Conservation (phyloP, 192 early-diverging fungal species). For the Dispira parvispora region DNA sequence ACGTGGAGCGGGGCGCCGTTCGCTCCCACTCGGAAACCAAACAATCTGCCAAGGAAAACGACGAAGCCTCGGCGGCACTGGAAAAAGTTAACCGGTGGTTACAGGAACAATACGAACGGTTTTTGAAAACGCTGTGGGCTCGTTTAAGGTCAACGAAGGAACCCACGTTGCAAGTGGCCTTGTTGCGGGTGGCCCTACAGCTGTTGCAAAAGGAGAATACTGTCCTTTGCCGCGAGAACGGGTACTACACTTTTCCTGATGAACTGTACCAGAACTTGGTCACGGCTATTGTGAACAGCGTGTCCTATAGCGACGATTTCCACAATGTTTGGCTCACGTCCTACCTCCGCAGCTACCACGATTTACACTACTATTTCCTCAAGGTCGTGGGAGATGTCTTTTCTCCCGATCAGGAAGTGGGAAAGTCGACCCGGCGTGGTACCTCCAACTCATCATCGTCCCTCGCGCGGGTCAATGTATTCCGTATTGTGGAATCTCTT, state of each 20-base stretch:
- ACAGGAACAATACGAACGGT: constrained; percentile 57
- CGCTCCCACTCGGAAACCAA: constrained; percentile 26
- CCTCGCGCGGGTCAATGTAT: constrained; percentile 27
- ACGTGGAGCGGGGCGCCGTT: constrained; percentile 19
- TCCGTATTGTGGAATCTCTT: constrained; percentile 37
- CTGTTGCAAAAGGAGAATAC: constrained; percentile 48
- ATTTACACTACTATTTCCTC: constrained; percentile 71
- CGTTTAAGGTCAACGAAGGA: too few relatives aligned
- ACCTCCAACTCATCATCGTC: constrained; percentile 15
- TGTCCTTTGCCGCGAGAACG: constrained; percentile 16
- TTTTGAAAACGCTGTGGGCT: constrained; percentile 29
- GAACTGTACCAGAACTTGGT: constrained; percentile 37
- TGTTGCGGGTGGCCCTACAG: constrained; percentile 53
- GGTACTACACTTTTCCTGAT: constrained; percentile 49
- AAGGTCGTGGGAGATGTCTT: constrained; percentile 36
- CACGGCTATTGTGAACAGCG: constrained; percentile 33
- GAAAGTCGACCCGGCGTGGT: constrained; percentile 18
- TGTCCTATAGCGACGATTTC: constrained; percentile 42
- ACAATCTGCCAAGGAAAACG: constrained; percentile 22
- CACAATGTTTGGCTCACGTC: constrained; percentile 43
- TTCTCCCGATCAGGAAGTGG: constrained; percentile 7
- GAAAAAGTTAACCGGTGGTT: constrained; percentile 56
- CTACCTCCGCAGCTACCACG: constrained; percentile 65
- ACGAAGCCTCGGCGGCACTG: constrained; percentile 22
- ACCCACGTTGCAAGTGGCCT: constrained; percentile 27